Evolutionary conservation across 2,329 filamentous ascomycete genomes (phyloP).

Genomic region (Cordyceps pruinosa): DNA sequence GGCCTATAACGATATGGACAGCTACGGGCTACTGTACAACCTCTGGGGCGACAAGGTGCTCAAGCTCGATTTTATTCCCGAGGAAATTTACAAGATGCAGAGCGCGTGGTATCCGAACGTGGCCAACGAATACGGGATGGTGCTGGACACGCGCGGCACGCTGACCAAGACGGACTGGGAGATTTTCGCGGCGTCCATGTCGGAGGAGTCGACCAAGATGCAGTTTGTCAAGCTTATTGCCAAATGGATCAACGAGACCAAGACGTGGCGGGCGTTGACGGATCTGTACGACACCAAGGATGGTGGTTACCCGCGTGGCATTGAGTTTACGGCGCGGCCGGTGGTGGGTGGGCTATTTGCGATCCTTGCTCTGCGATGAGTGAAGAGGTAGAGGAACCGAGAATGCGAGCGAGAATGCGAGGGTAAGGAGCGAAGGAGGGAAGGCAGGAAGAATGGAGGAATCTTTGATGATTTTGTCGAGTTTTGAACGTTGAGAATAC

Average conservation of each 20-base stretch:
- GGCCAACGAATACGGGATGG: conserved; percentile 69
- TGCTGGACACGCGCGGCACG: conserved; percentile 71
- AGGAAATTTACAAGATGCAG: conserved; percentile 70
- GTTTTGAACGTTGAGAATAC: not conserved
- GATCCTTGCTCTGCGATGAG: conserved; percentile 54
- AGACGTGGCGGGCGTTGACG: conserved; percentile 62
- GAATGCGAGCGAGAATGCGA: not conserved
- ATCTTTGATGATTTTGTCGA: not conserved
- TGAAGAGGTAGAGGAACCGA: no score
- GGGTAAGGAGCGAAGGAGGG: no score
- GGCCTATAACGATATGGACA: conserved; percentile 59
- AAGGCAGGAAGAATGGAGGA: not conserved
- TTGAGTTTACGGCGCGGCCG: conserved; percentile 69
- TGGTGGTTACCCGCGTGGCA: conserved; percentile 57
- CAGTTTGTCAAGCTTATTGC: conserved; percentile 65
- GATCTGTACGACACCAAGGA: conserved; percentile 70
- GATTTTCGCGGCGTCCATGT: conserved; percentile 74
- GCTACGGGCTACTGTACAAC: conserved; percentile 62
- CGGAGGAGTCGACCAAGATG: conserved; percentile 50
- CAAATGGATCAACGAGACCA: conserved; percentile 68
- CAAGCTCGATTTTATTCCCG: conserved; percentile 68
- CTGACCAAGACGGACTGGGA: conserved; percentile 89
- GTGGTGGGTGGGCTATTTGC: conserved; percentile 78
- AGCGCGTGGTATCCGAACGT: conserved; percentile 68
- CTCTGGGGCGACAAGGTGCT: conserved; percentile 74